Base-by-base conservation (phyloP, 352 stramenopile genomes). In the Globisporangium acanthophoron region DNA sequence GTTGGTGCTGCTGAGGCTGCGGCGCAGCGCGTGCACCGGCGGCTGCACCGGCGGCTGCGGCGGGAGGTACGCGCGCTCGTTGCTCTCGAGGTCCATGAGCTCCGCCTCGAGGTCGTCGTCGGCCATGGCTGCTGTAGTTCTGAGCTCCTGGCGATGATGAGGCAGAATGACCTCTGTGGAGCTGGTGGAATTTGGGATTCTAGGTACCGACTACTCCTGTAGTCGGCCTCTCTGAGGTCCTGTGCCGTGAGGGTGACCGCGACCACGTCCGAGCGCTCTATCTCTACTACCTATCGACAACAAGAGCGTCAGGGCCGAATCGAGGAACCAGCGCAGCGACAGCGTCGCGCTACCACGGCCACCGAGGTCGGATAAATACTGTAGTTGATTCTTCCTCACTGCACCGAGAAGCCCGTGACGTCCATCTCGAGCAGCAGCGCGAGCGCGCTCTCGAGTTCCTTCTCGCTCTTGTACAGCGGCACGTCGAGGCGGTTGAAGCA, bases 321-420 rank as follows among this genome's bases (percentile, higher is more conserved):
- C 24, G 24, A 27, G 24, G 24, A 27, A 27, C 24, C 24, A 27
- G 24, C 24, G 24, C 24, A 27, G 24, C 24, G 24, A 27, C 24
- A 27, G 24, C 24, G 24, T 27, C 24, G 24, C 24, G 24, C 24
- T 1, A 27, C 24, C 24, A 27, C 24, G 24, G 24, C 1, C 24
- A 27, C 24, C 24, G 24, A 27, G 24, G 24, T 24, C 21, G 21
- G 24, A 27, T 27, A 27, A 27, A 9, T 37, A 37, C 33, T 37
- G 33, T 27, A 27, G 24, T 27, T 27, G 24, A 27, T 2, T 37
- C 33, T 5, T 43, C 8, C 37, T 53, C 46, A 97, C 51, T 97
- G 87, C 51, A 97, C 95, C 39, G 87, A 88, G 55, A 97, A 97
- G 20, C 91, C 90, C 12, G 87, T 96, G 51, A 85, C 71, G 54